phyloP scores from a whole-genome alignment of 129 eudicot genomes.

The Tanacetum coccineum region DNA sequence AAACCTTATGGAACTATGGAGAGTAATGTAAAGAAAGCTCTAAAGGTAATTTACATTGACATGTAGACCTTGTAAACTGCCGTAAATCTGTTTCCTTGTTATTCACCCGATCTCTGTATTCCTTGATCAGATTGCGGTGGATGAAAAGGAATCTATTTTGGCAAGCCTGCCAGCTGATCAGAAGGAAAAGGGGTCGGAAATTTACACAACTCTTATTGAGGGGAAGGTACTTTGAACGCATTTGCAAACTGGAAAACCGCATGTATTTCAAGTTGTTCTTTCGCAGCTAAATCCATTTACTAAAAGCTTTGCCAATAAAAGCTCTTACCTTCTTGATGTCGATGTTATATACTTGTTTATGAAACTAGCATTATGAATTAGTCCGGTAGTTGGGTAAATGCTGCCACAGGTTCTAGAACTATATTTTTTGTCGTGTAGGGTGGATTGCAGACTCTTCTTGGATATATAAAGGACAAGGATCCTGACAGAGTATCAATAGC shows the following conservation, averaged over 20 bases:
- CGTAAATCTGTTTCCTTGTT: neutral
- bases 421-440: constrained; percentile 43
- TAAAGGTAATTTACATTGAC: constrained; percentile 52
- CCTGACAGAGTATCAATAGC: constrained; percentile 80
- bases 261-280: too few species aligned
- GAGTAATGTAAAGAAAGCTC: constrained; percentile 91
- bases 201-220: constrained; percentile 71
- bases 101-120: neutral
- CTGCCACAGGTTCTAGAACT: constrained; percentile 5
- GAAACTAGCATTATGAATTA: neutral
- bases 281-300: too few species aligned
- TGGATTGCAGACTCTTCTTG: constrained; percentile 73
- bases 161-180: constrained; percentile 74
- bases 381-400: constrained; percentile 7
- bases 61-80: neutral
- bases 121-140: constrained; percentile 68
- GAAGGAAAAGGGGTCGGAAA: constrained; percentile 65
- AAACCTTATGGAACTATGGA: constrained; percentile 99
- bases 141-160: constrained; percentile 86
- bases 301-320: too few species aligned
- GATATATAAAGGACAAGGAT: constrained; percentile 78
- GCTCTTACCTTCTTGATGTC: constrained; percentile 1
- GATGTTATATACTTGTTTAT: neutral
- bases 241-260: too few species aligned
- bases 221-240: constrained; percentile 64